Conservation (phyloP, 2,329 filamentous ascomycete species). For the Curvularia eragrostidis region DNA sequence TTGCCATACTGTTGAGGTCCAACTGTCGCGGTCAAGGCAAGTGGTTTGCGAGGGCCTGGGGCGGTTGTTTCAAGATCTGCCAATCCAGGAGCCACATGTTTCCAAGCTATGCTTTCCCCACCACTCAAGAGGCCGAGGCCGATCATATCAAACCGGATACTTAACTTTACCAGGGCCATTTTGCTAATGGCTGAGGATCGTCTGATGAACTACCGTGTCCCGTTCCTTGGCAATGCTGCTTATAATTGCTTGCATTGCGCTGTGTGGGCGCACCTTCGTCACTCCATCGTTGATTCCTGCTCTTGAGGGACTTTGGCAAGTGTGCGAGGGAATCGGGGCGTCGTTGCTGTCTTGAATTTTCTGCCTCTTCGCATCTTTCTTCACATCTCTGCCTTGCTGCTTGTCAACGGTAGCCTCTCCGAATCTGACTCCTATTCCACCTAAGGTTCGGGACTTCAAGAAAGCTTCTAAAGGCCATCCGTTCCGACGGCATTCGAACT, state of each 20-base stretch:
- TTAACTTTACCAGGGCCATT: not conserved
- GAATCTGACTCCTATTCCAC: not conserved
- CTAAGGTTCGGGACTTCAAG: no score
- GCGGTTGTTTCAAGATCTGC: not conserved
- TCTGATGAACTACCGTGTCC: not conserved
- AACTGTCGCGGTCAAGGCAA: not conserved
- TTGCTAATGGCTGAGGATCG: constrained; percentile 5
- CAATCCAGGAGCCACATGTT: not conserved
- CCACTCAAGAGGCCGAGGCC: not conserved
- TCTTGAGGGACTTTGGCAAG: constrained; percentile 1
- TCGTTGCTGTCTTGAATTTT: not conserved
- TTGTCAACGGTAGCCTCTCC: not conserved
- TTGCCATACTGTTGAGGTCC: not conserved
- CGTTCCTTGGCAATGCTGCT: constrained; percentile 7
- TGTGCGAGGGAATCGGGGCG: not conserved
- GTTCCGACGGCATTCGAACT: no score
- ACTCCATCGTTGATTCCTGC: not conserved
- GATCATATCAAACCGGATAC: not conserved
- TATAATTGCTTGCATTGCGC: constrained; percentile 4
- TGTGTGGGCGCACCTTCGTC: not conserved
- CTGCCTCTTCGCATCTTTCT: not conserved
- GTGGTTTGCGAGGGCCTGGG: not conserved
- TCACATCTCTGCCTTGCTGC: not conserved
- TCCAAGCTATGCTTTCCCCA: not conserved
- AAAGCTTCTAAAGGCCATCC: no score